A percentile compares a stretch with the other conserved stretches of the same genome.
These are phyloP conservation scores for Komagataella populi DNA, from an alignment of 805 yeast species.

Conservation along the genomic window DNA sequence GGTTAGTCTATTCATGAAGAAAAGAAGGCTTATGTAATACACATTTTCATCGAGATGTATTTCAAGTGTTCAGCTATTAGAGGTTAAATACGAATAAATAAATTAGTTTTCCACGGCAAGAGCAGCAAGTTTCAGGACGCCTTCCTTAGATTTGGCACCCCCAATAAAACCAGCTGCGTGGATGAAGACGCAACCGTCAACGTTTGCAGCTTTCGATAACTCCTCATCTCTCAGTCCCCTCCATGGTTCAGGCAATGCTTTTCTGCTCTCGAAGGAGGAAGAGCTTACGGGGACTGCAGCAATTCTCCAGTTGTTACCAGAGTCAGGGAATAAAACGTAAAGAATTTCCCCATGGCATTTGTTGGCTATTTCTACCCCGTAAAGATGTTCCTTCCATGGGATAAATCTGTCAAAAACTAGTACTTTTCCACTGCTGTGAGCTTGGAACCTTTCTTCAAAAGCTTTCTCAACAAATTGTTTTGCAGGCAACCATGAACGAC, in stretches of 20 bases:
- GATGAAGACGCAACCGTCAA: conserved; percentile 77
- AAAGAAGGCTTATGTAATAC: not conserved
- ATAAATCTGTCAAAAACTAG: conserved; percentile 63
- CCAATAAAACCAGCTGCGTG: conserved; percentile 98
- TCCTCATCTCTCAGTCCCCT: conserved; percentile 92
- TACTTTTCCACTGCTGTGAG: conserved; percentile 61
- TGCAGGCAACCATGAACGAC: conserved; percentile 87
- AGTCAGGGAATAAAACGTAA: conserved; percentile 73
- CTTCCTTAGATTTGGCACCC: conserved; percentile 73
- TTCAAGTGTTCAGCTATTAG: not conserved
- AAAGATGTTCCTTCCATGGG: conserved; percentile 94
- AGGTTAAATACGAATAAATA: not conserved
- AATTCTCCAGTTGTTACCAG: conserved; percentile 66
- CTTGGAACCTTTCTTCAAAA: conserved; percentile 40
- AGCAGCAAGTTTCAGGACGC: conserved; percentile 63
- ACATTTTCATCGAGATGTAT: not conserved
- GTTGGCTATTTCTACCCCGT: conserved; percentile 50
- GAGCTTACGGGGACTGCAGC: conserved; percentile 82
- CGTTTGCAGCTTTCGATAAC: conserved; percentile 60
- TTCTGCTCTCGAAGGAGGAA: conserved; percentile 72
- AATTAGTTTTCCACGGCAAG: conserved; percentile 15
- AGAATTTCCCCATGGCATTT: conserved; percentile 41
- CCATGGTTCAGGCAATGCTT: conserved; percentile 81
- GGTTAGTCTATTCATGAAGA: not conserved
- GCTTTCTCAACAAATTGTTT: conserved; percentile 65